phyloP scores from a whole-genome alignment of 2,329 filamentous ascomycete species.

The Alternaria solani region DNA sequence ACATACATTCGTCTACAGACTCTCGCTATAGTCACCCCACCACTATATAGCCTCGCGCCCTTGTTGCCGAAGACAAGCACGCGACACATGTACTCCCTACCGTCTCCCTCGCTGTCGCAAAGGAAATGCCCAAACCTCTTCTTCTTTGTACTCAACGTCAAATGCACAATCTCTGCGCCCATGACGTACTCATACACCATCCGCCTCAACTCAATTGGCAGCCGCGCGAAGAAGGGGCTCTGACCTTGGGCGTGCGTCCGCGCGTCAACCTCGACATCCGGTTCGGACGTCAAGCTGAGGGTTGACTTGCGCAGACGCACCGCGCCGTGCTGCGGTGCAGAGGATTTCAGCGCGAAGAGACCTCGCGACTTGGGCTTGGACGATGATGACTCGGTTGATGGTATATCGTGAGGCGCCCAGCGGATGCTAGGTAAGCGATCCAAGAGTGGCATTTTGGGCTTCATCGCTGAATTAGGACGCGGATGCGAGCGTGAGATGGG shows the following conservation, averaged over 20 bases:
- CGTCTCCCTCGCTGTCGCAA: constrained; percentile 27
- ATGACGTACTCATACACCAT: constrained; percentile 46
- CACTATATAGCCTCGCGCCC: constrained; percentile 20
- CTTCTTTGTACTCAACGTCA: constrained; percentile 41
- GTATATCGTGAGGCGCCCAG: constrained; percentile 41
- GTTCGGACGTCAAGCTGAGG: constrained; percentile 28
- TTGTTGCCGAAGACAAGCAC: constrained; percentile 40
- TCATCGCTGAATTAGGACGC: constrained; percentile 12
- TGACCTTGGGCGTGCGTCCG: constrained; percentile 40
- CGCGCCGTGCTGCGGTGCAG: constrained; percentile 1
- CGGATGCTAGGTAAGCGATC: constrained; percentile 30
- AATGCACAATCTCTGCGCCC: constrained; percentile 40
- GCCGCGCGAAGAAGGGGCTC: constrained; percentile 39
- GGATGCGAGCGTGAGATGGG: not conserved
- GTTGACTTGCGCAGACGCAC: constrained; percentile 32
- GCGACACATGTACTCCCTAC: constrained; percentile 36
- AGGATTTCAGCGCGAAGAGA: constrained; percentile 19
- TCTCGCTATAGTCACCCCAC: constrained; percentile 26
- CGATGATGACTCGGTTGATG: constrained; percentile 10
- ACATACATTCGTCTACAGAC: constrained; percentile 44
- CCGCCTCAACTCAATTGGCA: constrained; percentile 42
- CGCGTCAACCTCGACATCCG: constrained; percentile 35
- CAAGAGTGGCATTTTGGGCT: constrained; percentile 14
- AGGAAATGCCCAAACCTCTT: constrained; percentile 45
- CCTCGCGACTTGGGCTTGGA: constrained; percentile 27